phyloP scores from a whole-genome alignment of 306 rosid genomes.

The Cucumis melo region DNA sequence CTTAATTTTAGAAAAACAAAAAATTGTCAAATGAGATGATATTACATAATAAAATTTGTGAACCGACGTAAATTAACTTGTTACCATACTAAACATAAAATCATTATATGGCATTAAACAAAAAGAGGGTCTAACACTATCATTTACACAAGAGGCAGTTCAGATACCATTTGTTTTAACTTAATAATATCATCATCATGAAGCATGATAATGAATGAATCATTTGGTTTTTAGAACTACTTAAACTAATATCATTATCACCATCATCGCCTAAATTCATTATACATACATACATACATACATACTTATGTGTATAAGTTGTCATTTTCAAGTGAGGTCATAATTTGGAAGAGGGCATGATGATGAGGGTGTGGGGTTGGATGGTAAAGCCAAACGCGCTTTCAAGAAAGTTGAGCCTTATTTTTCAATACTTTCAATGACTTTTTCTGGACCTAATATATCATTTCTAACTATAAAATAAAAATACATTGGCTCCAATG shows the following conservation, averaged over 20 bases:
- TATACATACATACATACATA: too few relatives aligned
- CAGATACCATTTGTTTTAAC: background rate
- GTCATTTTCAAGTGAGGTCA: background rate
- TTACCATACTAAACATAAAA: too few relatives aligned
- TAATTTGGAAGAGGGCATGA: background rate
- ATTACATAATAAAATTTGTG: too few relatives aligned
- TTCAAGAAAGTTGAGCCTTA: background rate
- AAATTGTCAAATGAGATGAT: too few relatives aligned
- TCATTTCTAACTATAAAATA: background rate
- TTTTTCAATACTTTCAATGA: background rate
- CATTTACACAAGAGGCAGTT: background rate
- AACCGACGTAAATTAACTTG: too few relatives aligned
- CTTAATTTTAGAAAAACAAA: too few relatives aligned
- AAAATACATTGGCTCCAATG: background rate
- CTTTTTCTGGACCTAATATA: background rate
- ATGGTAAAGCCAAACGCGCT: background rate
- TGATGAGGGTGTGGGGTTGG: constrained; percentile 2
- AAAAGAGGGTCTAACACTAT: too few relatives aligned
- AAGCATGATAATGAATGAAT: background rate
- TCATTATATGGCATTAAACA: too few relatives aligned
- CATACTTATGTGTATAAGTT: background rate
- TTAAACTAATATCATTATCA: background rate
- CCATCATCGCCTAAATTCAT: too few relatives aligned
- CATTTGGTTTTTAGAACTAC: background rate
- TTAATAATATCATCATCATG: background rate